These are phyloP conservation scores for Amanita pseudoporphyria DNA, from an alignment of 768 basidiomycete species.

Conservation along the genomic window DNA sequence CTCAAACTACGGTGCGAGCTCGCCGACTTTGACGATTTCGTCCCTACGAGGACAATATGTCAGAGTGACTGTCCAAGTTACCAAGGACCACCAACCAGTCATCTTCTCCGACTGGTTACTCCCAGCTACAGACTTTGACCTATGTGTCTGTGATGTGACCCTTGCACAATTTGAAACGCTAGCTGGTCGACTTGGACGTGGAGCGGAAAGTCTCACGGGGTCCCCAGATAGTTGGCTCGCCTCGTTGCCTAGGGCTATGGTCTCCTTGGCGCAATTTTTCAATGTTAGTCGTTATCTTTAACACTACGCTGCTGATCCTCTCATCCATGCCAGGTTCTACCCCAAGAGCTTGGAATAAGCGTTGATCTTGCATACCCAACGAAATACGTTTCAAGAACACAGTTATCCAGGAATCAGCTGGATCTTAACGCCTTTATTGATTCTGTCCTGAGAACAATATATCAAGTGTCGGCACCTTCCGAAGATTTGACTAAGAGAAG, in stretches of 20 bases:
- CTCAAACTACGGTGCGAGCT: constrained; percentile 33
- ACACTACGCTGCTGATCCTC: not conserved
- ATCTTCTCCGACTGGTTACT: constrained; percentile 69
- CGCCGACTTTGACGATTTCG: constrained; percentile 69
- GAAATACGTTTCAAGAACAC: constrained; percentile 23
- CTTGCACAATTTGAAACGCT: constrained; percentile 69
- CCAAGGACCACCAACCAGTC: constrained; percentile 86
- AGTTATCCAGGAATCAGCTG: constrained; percentile 15
- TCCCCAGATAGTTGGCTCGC: constrained; percentile 35
- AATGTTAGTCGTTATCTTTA: constrained; percentile 37
- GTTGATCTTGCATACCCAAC: constrained; percentile 79
- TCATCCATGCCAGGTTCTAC: constrained; percentile 37
- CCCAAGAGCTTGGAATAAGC: constrained; percentile 59
- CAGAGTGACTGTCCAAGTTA: constrained; percentile 83
- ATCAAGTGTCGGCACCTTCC: constrained; percentile 47
- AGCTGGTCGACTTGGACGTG: constrained; percentile 40
- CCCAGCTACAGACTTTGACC: constrained; percentile 61
- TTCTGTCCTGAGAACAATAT: constrained; percentile 75
- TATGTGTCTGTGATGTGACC: constrained; percentile 80
- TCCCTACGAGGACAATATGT: constrained; percentile 88
- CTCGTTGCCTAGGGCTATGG: constrained; percentile 44
- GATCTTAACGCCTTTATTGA: constrained; percentile 82
- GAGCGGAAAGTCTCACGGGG: constrained; percentile 20
- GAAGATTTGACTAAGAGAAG: constrained; percentile 50
- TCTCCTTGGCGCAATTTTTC: constrained; percentile 67